Evolutionary conservation across 495 filamentous ascomycete species (phyloP).

Genomic region (Bryoglossum gracile): DNA sequence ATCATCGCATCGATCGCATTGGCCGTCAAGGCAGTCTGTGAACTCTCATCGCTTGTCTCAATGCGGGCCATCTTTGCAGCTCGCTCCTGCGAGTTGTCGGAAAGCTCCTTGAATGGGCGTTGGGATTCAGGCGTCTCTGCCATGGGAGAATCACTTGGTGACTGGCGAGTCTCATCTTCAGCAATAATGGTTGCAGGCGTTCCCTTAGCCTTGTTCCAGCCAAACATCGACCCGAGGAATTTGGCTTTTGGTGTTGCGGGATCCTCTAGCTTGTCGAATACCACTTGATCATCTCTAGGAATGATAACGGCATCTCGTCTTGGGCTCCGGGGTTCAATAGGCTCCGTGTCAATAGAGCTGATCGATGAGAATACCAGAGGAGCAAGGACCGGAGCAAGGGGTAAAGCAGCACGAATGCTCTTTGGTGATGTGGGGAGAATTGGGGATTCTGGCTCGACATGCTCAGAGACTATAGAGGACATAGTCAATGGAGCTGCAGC

Average conservation of each 20-base stretch:
- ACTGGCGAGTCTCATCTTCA: slow-evolving; percentile 49
- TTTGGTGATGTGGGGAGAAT: slow-evolving; percentile 28
- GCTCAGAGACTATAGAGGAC: slow-evolving; percentile 22
- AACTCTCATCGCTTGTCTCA: slow-evolving; percentile 54
- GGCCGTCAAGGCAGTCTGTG: slow-evolving; percentile 68
- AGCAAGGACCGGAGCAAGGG: slow-evolving; percentile 13
- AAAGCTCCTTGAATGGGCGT: slow-evolving; percentile 36
- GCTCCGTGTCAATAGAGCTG: slow-evolving; percentile 32
- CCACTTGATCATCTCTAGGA: slow-evolving; percentile 30
- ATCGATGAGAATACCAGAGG: slow-evolving; percentile 31
- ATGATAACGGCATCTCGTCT: slow-evolving; percentile 42
- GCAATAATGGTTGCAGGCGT: slow-evolving; percentile 36
- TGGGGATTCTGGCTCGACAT: slow-evolving; percentile 28
- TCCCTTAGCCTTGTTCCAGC: slow-evolving; percentile 34
- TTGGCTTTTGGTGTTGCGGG: slow-evolving; percentile 29
- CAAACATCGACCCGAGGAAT: slow-evolving; percentile 39
- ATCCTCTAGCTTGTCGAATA: slow-evolving; percentile 12
- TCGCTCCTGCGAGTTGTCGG: slow-evolving; percentile 31
- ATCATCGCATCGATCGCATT: slow-evolving; percentile 64
- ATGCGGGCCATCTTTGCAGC: slow-evolving; percentile 28
- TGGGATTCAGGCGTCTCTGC: slow-evolving; percentile 34
- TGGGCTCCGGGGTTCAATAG: slow-evolving; percentile 35
- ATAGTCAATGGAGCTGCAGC: slow-evolving; percentile 19
- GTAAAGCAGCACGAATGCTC: slow-evolving; percentile 19
- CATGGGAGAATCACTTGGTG: slow-evolving; percentile 29